phyloP scores from a whole-genome alignment of 73 alveolate genomes.

The Blepharisma japonicum region DNA sequence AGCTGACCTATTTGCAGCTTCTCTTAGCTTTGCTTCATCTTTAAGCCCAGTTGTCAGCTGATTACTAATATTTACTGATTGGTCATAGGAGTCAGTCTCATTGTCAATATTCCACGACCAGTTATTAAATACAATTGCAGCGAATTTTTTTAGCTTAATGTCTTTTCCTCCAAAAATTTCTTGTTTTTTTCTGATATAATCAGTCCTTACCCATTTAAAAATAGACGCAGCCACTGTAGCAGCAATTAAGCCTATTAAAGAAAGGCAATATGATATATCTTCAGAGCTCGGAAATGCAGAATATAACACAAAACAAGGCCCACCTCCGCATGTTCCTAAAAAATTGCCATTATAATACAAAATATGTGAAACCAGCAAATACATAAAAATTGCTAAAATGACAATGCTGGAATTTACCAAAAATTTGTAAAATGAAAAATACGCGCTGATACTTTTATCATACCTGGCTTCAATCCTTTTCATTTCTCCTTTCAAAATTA shows the following conservation, averaged over 20 bases:
- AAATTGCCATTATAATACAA: slow-evolving; percentile 27
- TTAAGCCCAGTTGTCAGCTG: slow-evolving; percentile 38
- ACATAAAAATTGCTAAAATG: slow-evolving; percentile 8
- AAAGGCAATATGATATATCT: slow-evolving; percentile 34
- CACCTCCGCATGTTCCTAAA: slow-evolving; percentile 20
- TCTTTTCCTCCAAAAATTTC: slow-evolving; percentile 47
- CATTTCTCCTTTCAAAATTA: slow-evolving; percentile 31
- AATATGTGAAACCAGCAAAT: slow-evolving; percentile 27
- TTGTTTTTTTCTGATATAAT: slow-evolving; percentile 32
- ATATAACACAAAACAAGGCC: slow-evolving; percentile 51
- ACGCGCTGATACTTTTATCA: slow-evolving; percentile 43
- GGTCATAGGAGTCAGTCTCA: slow-evolving; percentile 41
- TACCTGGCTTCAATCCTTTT: slow-evolving; percentile 28
- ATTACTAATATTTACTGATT: slow-evolving; percentile 18
- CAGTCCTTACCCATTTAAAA: slow-evolving; percentile 48
- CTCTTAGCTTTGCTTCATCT: slow-evolving; percentile 49
- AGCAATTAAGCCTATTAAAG: slow-evolving; percentile 32
- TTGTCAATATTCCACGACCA: slow-evolving; percentile 55
- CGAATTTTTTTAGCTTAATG: slow-evolving; percentile 31
- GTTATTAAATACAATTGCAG: slow-evolving; percentile 45
- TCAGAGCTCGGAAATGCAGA: slow-evolving; percentile 32
- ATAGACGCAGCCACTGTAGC: slow-evolving; percentile 33
- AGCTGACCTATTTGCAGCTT: slow-evolving; percentile 43
- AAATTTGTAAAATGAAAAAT: slow-evolving; percentile 38
- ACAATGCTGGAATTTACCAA: slow-evolving; percentile 39